Evolutionary conservation across 768 basidiomycete species (phyloP).

Genomic region (Pleurotus salmoneostramineus): DNA sequence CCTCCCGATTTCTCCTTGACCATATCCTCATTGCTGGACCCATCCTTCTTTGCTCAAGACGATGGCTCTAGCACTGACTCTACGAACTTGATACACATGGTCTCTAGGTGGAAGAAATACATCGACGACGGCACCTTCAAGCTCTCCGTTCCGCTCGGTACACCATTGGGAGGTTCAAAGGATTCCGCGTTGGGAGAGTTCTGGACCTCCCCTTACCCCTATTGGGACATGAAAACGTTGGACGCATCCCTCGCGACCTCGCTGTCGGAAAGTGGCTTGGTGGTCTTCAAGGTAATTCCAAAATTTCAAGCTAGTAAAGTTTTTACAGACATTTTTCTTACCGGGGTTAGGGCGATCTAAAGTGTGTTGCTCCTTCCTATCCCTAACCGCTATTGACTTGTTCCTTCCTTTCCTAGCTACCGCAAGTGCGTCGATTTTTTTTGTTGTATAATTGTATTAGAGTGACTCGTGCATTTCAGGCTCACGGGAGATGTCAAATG

Average conservation of each 20-base stretch:
- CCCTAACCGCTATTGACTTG: neutral
- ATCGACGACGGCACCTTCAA: slow-evolving; percentile 67
- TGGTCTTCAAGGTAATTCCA: slow-evolving; percentile 72
- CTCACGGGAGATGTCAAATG: slow-evolving; percentile 87
- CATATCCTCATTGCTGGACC: slow-evolving; percentile 54
- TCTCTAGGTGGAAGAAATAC: slow-evolving; percentile 68
- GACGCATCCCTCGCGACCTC: slow-evolving; percentile 47
- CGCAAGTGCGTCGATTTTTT: slow-evolving; percentile 60
- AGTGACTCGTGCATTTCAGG: slow-evolving; percentile 33
- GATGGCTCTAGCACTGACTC: slow-evolving; percentile 16
- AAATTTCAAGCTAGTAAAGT: neutral
- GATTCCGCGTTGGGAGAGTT: slow-evolving; percentile 39
- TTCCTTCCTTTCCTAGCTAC: slow-evolving; percentile 43
- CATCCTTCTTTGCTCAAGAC: slow-evolving; percentile 52
- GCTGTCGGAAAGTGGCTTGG: slow-evolving; percentile 57
- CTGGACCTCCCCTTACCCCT: slow-evolving; percentile 75
- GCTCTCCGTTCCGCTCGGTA: slow-evolving; percentile 63
- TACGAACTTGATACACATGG: slow-evolving; percentile 37
- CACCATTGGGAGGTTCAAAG: slow-evolving; percentile 44
- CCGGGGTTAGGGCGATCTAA: slow-evolving; percentile 73
- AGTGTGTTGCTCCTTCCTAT: slow-evolving; percentile 32
- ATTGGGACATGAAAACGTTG: slow-evolving; percentile 64
- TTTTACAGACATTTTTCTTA: neutral
- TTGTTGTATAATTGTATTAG: neutral
- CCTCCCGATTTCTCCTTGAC: slow-evolving; percentile 75